Evolutionary conservation across 495 filamentous ascomycete genomes (phyloP), one percentile per base, ranked within the genome.

Genomic region (Neurospora sp.): DNA sequence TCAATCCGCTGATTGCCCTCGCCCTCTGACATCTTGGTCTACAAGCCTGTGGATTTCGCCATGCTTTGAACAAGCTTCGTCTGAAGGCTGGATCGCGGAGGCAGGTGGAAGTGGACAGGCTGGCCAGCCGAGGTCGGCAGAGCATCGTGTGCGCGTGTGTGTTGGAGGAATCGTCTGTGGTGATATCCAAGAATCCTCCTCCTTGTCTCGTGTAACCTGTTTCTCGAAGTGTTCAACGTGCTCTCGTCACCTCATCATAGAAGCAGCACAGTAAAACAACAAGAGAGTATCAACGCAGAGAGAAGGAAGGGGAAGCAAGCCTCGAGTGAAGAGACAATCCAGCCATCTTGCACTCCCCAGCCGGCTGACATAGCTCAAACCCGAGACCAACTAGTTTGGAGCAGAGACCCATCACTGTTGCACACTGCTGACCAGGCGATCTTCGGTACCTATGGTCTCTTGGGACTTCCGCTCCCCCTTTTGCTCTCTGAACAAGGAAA

Each of bases 1-100:
- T 70, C 48, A 74, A 72, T 16, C 69, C 69, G 27, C 73, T 66
- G 70, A 54, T 62, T 40, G 16, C 18, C 71, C 71, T 46, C 31
- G 39, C 71, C 27, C 35, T 38, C 35, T 66, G 71, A 16, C 54
- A 66, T 35, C 12, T 66, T 35, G 27, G 54, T 35, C 54, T 66
- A 66, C 18, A 35, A 35, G 54, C 27, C 23, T 31, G 54, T 31
- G 54, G 14, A 37, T 66, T 35, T 66, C 27, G 54, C 27, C 54
- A 66, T 66, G 54, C 54, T 18, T 66, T 66, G 54, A 66, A 66
- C 54, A 66, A 35, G 54, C 54, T 35, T 66, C 54, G 54, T 35
- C 54, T 66, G 54, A 66, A 35, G 6, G 23, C 23, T 3, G 27
- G 23, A 31, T 62, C 23, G 48, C 20, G 12, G 23, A 62, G 48